These are phyloP conservation scores for Fagopyrum esculentum DNA, from an alignment of 148 eudicot genomes.

Conservation along the genomic window DNA sequence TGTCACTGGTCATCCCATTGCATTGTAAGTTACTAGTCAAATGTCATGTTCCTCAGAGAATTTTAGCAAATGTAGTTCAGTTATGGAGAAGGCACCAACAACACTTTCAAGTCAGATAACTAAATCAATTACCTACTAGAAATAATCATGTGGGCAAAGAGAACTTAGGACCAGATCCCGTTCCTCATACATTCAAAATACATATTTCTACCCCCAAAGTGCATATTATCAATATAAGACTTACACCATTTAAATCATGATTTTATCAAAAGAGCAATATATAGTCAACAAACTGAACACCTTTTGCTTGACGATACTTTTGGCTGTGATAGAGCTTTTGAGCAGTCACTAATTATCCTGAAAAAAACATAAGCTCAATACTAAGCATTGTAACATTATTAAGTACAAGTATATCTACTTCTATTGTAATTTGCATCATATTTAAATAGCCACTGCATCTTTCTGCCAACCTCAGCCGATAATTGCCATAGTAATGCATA, in stretches of 20 bases:
- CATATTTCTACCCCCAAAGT: background rate
- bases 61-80: background rate
- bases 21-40: background rate
- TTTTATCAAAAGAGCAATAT: background rate
- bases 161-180: background rate
- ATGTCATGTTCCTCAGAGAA: background rate
- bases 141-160: background rate
- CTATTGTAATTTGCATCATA: background rate
- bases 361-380: constrained; percentile 5
- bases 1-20: background rate
- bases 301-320: constrained; percentile 40
- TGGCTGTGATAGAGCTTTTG: constrained; percentile 35
- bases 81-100: background rate
- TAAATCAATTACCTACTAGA: background rate
- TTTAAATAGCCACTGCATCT: background rate
- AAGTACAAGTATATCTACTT: background rate
- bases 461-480: background rate
- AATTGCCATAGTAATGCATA: background rate
- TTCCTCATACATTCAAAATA: background rate
- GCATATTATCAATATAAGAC: background rate
- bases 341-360: constrained; percentile 58
- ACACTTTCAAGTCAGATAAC: background rate
- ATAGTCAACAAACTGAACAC: constrained; percentile 20
- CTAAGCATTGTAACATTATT: background rate
- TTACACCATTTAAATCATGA: background rate